phyloP scores from a whole-genome alignment of 1,284 basidiomycete genomes.

The Moesziomyces aphidis region DNA sequence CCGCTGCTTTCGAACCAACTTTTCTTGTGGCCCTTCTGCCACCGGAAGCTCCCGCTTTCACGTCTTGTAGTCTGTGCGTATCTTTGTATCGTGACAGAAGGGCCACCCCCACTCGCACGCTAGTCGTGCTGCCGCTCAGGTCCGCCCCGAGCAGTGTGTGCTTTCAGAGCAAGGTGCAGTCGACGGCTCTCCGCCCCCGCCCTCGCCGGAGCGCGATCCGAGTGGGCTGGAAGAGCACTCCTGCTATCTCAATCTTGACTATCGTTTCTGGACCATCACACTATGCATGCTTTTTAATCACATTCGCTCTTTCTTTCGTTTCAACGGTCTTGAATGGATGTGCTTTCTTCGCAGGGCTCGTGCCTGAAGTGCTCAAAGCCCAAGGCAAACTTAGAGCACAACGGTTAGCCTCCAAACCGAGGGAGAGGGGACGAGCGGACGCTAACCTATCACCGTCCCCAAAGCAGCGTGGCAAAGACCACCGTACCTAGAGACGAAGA shows the following conservation, averaged over 20 bases:
- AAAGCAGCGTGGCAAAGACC: neutral
- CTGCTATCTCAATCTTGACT: neutral
- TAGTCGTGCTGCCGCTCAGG: neutral
- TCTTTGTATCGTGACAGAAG: neutral
- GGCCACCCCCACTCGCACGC: neutral
- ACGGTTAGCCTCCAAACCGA: too few species aligned
- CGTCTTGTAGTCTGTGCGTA: neutral
- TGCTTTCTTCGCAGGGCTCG: neutral
- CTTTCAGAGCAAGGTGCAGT: neutral
- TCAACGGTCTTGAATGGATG: neutral
- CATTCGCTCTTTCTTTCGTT: neutral
- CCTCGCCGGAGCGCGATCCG: neutral
- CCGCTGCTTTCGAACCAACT: too few species aligned
- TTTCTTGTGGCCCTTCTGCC: neutral
- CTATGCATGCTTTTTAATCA: neutral
- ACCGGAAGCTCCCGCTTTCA: neutral
- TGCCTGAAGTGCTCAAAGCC: neutral
- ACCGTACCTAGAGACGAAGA: neutral
- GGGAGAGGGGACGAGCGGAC: too few species aligned
- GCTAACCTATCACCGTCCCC: too few species aligned
- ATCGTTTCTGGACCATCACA: neutral
- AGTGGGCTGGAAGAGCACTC: slow-evolving; percentile 10
- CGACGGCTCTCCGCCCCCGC: slow-evolving; percentile 6
- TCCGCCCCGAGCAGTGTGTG: too few species aligned
- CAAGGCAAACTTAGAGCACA: too few species aligned